Evolutionary conservation across 495 filamentous ascomycete species (phyloP).

Genomic region (Astrothelium subdiscretum): DNA sequence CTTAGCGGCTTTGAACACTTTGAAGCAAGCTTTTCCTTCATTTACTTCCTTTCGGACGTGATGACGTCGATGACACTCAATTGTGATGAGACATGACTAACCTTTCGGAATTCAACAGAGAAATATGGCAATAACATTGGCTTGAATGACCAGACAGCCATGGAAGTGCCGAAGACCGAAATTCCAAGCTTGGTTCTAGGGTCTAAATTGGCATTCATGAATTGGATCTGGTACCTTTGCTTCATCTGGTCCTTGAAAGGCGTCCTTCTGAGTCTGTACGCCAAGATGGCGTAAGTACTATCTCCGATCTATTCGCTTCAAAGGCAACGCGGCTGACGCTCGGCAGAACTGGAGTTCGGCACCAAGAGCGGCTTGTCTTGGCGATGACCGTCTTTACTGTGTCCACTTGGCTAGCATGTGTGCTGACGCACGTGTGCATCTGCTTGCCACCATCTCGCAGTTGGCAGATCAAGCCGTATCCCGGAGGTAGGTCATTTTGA

Average conservation of each 20-base stretch:
- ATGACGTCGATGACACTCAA: background rate
- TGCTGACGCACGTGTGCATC: background rate
- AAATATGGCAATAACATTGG: background rate
- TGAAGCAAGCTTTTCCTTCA: too few species aligned
- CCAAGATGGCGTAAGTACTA: background rate
- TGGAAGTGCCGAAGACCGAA: background rate
- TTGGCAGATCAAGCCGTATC: background rate
- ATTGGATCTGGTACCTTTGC: constrained; percentile 1
- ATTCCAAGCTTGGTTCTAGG: background rate
- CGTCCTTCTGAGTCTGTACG: background rate
- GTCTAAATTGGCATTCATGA: background rate
- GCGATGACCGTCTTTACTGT: background rate
- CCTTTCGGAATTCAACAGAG: background rate
- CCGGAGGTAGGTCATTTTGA: background rate
- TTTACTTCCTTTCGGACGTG: background rate
- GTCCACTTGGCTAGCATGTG: background rate
- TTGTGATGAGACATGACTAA: background rate
- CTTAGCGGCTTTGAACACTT: too few species aligned
- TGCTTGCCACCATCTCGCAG: background rate
- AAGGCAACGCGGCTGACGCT: background rate
- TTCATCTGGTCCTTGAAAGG: background rate
- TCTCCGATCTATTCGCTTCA: background rate
- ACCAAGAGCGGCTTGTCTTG: background rate
- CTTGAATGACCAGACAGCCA: background rate
- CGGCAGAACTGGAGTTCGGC: background rate